Evolutionary conservation across 768 basidiomycete species (phyloP).

Genomic region (Boletellus ananas): DNA sequence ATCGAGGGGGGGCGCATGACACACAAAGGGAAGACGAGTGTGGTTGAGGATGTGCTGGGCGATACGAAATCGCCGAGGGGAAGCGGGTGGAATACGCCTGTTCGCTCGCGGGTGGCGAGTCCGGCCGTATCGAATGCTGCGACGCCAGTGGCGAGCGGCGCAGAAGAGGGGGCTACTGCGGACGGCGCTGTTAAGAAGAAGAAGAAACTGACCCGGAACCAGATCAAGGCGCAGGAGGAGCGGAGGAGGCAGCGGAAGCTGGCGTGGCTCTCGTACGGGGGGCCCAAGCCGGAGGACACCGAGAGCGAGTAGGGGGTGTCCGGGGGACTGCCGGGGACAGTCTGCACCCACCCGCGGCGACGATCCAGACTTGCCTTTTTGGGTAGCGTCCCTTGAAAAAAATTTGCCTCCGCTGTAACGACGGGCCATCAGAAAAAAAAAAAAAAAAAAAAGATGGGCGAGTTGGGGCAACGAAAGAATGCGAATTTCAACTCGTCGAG

Average conservation of each 20-base stretch:
- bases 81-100: conserved; percentile 69
- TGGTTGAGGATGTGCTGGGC: conserved; percentile 80
- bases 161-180: conserved; percentile 49
- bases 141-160: conserved; percentile 79
- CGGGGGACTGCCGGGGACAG: conserved; percentile 12
- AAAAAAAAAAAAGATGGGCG: not conserved
- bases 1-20: conserved; percentile 82
- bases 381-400: conserved; percentile 11
- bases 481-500: not conserved
- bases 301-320: conserved; percentile 50
- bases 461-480: not conserved
- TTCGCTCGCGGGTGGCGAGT: conserved; percentile 63
- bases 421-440: not conserved
- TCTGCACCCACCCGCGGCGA: conserved; percentile 20
- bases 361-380: conserved; percentile 32
- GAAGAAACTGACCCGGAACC: conserved; percentile 89
- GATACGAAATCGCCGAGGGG: conserved; percentile 67
- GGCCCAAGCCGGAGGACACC: conserved; percentile 78
- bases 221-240: conserved; percentile 86
- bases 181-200: conserved; percentile 59
- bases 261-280: conserved; percentile 79
- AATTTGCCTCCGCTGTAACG: conserved; percentile 11
- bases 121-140: conserved; percentile 65
- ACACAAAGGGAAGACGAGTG: conserved; percentile 82
- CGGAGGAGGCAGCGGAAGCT: conserved; percentile 75